Conservation (phyloP, 345 rosid genomes). For the Euphorbia peplus region DNA sequence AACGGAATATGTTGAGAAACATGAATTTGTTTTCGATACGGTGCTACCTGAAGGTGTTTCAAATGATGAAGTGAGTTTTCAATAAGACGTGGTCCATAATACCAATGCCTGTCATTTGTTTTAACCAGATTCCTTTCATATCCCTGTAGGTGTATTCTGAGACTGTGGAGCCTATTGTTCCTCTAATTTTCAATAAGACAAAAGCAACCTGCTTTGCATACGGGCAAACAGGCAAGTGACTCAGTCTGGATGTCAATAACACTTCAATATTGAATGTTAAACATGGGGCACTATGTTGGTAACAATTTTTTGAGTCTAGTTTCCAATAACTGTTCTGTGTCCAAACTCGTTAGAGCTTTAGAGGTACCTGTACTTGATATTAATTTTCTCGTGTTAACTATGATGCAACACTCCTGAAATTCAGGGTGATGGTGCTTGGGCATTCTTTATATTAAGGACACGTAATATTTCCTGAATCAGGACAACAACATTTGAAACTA, state of each 20-base stretch:
- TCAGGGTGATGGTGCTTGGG: background rate
- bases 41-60: slow-evolving; percentile 49
- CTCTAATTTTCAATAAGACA: slow-evolving; percentile 52
- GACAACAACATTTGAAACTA: background rate
- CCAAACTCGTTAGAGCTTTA: background rate
- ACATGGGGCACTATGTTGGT: no score
- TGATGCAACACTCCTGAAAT: no score
- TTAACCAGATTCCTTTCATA: slow-evolving; percentile 10
- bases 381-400: background rate
- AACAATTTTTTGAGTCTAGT: background rate
- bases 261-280: background rate
- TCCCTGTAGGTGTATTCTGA: slow-evolving; percentile 42
- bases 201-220: slow-evolving; percentile 65
- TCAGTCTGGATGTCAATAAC: background rate
- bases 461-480: background rate
- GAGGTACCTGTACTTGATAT: background rate
- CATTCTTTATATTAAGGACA: background rate
- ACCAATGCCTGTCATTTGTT: slow-evolving; percentile 4
- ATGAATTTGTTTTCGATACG: slow-evolving; percentile 58
- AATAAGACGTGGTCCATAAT: background rate
- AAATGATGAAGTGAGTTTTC: slow-evolving; percentile 45
- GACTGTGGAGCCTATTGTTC: slow-evolving; percentile 57
- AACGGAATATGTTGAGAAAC: slow-evolving; percentile 57
- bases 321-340: background rate
- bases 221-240: slow-evolving; percentile 53